Evolutionary conservation across 176 grass and related monocot species (phyloP), one percentile per base, ranked within the genome.

Genomic region (Phoenix dactylifera): DNA sequence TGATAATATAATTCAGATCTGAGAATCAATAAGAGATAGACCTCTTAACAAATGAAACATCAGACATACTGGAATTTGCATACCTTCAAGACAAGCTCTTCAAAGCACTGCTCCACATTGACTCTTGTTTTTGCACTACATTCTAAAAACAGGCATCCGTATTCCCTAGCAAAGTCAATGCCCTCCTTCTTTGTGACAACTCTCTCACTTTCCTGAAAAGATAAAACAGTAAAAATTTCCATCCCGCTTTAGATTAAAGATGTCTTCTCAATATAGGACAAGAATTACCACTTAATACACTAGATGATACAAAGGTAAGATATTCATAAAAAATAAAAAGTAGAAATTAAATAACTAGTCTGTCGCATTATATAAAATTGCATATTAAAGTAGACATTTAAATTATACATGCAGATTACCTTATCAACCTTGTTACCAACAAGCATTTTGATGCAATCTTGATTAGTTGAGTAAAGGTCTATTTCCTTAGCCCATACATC

Each of bases 381-480:
- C 28, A 30, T 4, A 7, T 6, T 30, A 30, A 30, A 30, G 6
- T 30, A 30, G 4, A 30, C 6, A 30, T 30, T 30, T 30, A 30
- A 30, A 0, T 30, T 25, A 50, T 7, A 9, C 4, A 55, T n/a
- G 29, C 16, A 68, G 6, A 74, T 25, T 82, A 92, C 87, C 93
- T 98, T 98, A 67, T 98, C 93, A 49, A 89, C 84, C 87, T 98
- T 98, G 67, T 98, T 98, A 18, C 87, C 93, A 26, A 92, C 93
- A 74, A 98, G 84, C 93, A 98, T 98, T 73, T 98, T 98, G 69
- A 98, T 89, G 70, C 87, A 98, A 59, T 98, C 87, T 66, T 98
- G 84, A 72, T 98, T 98, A n/a, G 93, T 98, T 68, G 93, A 98
- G 57, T 98, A 98, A 19, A 98, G 84, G 22, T 98, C 93, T 63